Base-by-base conservation (phyloP, 2,329 filamentous ascomycete genomes). In the Cadophora sp. region DNA sequence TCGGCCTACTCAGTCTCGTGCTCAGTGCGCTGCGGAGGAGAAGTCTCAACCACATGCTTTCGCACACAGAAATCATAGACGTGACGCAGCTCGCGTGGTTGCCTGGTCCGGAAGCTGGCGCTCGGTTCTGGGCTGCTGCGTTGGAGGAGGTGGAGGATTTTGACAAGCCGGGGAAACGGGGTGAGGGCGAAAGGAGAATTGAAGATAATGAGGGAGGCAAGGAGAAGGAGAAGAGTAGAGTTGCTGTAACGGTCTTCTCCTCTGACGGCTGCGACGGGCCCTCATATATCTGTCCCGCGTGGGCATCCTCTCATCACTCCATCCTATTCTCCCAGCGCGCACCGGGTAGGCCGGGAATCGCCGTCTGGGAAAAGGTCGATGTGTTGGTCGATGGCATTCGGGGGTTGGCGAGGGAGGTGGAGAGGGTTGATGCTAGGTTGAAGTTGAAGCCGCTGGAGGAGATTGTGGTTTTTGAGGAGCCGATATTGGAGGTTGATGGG, bases 71-170 rank as follows among this genome's bases (percentile, higher is more conserved):
- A 65, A 80, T 91, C 27, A 81, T 92, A 67, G 87, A 86, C 22
- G 80, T 89, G 73, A 85, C 87, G 1, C 85, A 87, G 75, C 79
- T 91, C 31, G 85, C 88, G 26, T 92, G 89, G 90, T 78, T 92
- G 0, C 89, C 89, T 0, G 89, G 89, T 0, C 88, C 88, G 0
- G 89, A 91, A 73, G 84, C 84, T 1, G 84, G 83, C 3, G 77
- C 90, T 72, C 80, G 88, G 29, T 90, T 85, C 66, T 87, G 84
- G 85, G 81, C 84, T 22, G 64, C 68, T 29, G 75, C 73, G 2
- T 58, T 68, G 16, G 62, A 59, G 11, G 76, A 77, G 37, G 63
- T 69, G 3, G 67, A 67, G 16, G 46, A 40, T 11, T 62, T 69
- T 43, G 58, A 65, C 34, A 70, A 7, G 1, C 9, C 26, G 14